Base-by-base conservation (phyloP, 441 rosid genomes). In the Erodium chrysanthum region DNA sequence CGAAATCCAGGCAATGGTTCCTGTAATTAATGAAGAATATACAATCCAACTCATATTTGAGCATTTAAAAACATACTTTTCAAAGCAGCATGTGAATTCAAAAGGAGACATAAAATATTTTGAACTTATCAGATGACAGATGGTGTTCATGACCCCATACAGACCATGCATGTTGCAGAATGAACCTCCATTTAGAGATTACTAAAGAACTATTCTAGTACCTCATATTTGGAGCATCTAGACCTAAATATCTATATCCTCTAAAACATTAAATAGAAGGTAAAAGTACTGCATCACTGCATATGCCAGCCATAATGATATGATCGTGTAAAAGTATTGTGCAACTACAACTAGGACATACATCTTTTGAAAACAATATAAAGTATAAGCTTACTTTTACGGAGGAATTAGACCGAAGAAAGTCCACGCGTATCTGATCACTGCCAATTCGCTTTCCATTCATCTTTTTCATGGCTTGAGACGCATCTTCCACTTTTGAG, bases 401-500 rank as follows among this genome's bases (percentile, higher is more conserved):
- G 22, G 83, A 69, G 22, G 82, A 80, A 31, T 84, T 88, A 48
- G 91, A 88, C 9, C 96, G 88, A 64, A 94, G 86, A 69, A 83
- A 94, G 79, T 94, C 99, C 14, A 94, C 99, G 44, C 96, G 94
- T 73, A 94, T 78, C 75, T 77, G 86, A 7, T 89, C 96, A 65
- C 91, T 87, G 60, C 91, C 97, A 31, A 91, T 74, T 63, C 82
- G 86, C 82, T 79, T 88, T 21, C 96, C 96, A 56, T 86, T 89
- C 90, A 94, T 77, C 77, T 68, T 87, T 83, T 66, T 94, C 84
- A 91, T 77, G 12, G 93, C 99, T 75, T 79, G 84, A 37, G 80
- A 22, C 42, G 99, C 99, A 70, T 87, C 97, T 40, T 91, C 94
- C 70, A 89, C 48, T 66, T 77, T 81, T 31, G 60, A 74, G 67